Base-by-base conservation (phyloP, 106 monocot genomes). In the Triglochin maritima region DNA sequence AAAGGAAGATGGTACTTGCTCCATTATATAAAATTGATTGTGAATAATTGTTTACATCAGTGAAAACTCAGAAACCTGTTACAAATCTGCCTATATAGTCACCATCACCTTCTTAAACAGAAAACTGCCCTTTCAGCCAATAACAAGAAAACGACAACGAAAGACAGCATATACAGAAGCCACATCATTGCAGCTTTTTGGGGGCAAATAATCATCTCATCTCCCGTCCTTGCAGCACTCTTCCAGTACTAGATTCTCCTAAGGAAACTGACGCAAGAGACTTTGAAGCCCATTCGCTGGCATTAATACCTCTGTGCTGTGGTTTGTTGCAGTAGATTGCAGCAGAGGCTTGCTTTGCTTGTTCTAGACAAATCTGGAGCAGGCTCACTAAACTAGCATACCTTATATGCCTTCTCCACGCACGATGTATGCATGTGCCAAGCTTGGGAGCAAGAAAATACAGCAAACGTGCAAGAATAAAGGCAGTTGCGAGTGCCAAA, bases 231-330 rank as follows among this genome's bases (percentile, higher is more conserved):
- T 9, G 16, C 12, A 9, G 59, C n/a, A 59, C 59, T 13, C 59
- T 59, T 15, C 12, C 71, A 54, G 83, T 68, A 63, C 83, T 86
- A 9, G 86, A 58, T 56, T 85, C 85, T 3, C 83, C 85, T 47
- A 92, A 81, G 4, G 87, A 76, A 3, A 92, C 87, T 0, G 87
- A 81, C 17, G 78, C 88, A 64, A 88, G 52, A 7, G 87, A 88
- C 59, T 85, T 85, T 1, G 87, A 86, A 51, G 88, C 93, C 88
- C 93, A 88, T 7, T 71, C 73, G 17, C 64, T 83, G 2, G 83
- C 88, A 67, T 73, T 81, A 72, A 82, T 80, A 0, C 87, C 92
- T n/a, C 86, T 86, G 73, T 75, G 83, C 56, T 82, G 79, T 42
- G 86, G 65, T 45, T 82, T 89, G 59, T 83, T 76, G 14, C 81